phyloP scores from a whole-genome alignment of 2,329 filamentous ascomycete genomes.

The Cladosporium sp. region DNA sequence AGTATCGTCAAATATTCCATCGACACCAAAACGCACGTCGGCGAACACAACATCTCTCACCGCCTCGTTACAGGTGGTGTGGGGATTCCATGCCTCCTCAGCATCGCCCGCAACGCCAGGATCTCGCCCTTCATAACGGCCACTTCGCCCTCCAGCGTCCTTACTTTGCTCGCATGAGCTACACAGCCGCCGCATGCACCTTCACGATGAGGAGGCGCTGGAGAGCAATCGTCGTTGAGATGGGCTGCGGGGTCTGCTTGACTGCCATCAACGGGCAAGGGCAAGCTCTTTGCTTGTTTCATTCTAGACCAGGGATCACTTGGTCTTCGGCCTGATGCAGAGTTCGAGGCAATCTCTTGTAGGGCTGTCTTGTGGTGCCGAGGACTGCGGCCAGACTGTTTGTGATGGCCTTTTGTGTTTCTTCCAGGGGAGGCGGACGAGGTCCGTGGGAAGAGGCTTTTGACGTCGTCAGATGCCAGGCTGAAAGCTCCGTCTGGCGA shows the following conservation, averaged over 20 bases:
- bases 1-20: neutral
- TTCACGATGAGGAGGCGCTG: neutral
- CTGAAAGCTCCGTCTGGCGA: conserved; percentile 18
- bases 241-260: neutral
- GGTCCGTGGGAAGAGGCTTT: conserved; percentile 25
- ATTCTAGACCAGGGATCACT: conserved; percentile 8
- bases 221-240: neutral
- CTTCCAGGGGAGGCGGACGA: conserved; percentile 19
- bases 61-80: conserved; percentile 18
- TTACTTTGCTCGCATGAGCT: conserved; percentile 18
- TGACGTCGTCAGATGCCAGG: conserved; percentile 22
- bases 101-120: conserved; percentile 21
- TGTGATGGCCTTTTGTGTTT: neutral
- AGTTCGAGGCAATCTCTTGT: conserved; percentile 15
- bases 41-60: conserved; percentile 25
- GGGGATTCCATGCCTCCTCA: conserved; percentile 22
- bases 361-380: conserved; percentile 8
- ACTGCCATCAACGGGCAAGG: neutral
- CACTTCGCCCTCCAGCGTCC: conserved; percentile 23
- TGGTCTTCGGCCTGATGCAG: conserved; percentile 4
- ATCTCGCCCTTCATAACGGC: conserved; percentile 26
- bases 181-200: conserved; percentile 14
- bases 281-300: conserved; percentile 15
- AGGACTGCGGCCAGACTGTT: neutral
- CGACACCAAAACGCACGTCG: neutral